phyloP scores from a whole-genome alignment of 2,329 filamentous ascomycete species.

The Drechslerella stenobrocha region DNA sequence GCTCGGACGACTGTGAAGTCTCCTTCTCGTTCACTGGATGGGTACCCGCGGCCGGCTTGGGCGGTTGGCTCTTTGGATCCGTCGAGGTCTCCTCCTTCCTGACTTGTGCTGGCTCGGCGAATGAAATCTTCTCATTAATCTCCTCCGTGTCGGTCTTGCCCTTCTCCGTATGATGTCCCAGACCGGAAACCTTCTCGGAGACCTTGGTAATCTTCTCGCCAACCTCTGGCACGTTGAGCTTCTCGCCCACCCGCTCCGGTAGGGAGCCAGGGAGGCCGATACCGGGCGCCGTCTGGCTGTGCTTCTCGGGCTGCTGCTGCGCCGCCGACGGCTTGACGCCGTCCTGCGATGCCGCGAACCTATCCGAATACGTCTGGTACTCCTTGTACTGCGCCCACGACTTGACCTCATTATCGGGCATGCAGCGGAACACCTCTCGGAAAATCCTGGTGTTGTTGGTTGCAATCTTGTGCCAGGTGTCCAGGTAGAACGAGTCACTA shows the following conservation, averaged over 20 bases:
- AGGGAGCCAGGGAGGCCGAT: constrained; percentile 41
- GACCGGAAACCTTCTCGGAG: constrained; percentile 53
- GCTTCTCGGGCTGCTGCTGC: constrained; percentile 59
- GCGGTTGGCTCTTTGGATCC: constrained; percentile 2
- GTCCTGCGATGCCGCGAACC: constrained; percentile 71
- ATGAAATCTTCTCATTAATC: constrained; percentile 26
- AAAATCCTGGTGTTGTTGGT: constrained; percentile 95
- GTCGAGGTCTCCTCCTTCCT: constrained; percentile 17
- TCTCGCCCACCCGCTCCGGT: constrained; percentile 44
- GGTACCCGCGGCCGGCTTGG: constrained; percentile 5
- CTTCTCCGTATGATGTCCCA: constrained; percentile 53
- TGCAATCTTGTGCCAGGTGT: constrained; percentile 83
- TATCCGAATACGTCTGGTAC: constrained; percentile 73
- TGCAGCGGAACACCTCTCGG: constrained; percentile 89
- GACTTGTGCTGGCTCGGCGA: neutral
- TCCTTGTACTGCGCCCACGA: constrained; percentile 93
- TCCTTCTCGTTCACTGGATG: constrained; percentile 27
- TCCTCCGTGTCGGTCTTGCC: constrained; percentile 53
- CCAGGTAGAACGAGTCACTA: constrained; percentile 76
- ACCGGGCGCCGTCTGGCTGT: constrained; percentile 59
- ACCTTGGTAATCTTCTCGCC: constrained; percentile 50
- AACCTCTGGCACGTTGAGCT: constrained; percentile 26
- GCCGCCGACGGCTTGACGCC: constrained; percentile 58
- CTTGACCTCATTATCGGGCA: constrained; percentile 91
- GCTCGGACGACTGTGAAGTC: constrained; percentile 13